These are phyloP conservation scores for Kazachstania kunashirensis DNA, from an alignment of 805 yeast species.

Conservation along the genomic window DNA sequence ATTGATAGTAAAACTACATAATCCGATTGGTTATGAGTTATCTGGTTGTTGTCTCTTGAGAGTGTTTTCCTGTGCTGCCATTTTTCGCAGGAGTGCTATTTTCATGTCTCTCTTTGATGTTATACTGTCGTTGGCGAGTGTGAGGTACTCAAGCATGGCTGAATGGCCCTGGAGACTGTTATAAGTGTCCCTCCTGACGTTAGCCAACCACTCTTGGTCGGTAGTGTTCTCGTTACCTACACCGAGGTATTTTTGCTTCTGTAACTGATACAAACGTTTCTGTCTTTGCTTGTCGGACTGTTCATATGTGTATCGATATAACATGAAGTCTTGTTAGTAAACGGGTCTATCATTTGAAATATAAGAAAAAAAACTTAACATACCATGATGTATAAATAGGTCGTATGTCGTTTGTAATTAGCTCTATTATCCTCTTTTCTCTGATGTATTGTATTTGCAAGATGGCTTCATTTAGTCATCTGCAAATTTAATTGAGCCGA, in stretches of 20 bases:
- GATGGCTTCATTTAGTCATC: too few relatives aligned
- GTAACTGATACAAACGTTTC: slow-evolving; percentile 43
- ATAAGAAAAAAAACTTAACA: background rate
- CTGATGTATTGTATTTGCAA: too few relatives aligned
- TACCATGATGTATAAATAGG: background rate
- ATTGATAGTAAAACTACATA: too few relatives aligned
- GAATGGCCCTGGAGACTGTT: slow-evolving; percentile 23
- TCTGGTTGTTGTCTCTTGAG: slow-evolving; percentile 6
- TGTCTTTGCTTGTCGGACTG: slow-evolving; percentile 61
- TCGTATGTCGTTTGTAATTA: background rate
- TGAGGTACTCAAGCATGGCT: slow-evolving; percentile 23
- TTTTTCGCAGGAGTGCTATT: slow-evolving; percentile 21
- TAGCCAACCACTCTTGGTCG: slow-evolving; percentile 57
- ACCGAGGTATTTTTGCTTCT: slow-evolving; percentile 59
- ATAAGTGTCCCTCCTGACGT: slow-evolving; percentile 30
- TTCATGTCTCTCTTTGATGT: slow-evolving; percentile 19
- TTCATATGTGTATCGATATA: background rate
- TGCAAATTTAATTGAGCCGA: too few relatives aligned
- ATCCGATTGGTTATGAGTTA: too few relatives aligned
- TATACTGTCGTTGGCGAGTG: slow-evolving; percentile 13
- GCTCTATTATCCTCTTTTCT: background rate
- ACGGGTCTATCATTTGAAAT: background rate
- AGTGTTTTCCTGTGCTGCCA: slow-evolving; percentile 9
- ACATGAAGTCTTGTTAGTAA: background rate
- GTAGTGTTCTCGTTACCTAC: slow-evolving; percentile 68